Evolutionary conservation across 2,329 filamentous ascomycete genomes (phyloP).

Genomic region (Sordariomycetes sp.): DNA sequence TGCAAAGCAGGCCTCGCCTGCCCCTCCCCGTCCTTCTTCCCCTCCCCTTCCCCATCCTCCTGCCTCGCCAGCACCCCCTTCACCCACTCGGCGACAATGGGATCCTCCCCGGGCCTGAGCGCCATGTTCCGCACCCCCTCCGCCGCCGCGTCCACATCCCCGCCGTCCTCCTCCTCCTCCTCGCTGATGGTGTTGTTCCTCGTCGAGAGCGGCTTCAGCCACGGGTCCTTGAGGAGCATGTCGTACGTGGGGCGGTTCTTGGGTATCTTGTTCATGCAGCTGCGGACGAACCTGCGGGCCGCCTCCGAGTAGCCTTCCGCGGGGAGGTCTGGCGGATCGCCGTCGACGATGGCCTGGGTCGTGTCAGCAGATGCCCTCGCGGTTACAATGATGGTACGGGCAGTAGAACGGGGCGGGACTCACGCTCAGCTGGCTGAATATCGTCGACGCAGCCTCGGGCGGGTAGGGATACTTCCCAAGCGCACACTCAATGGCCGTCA

Average conservation of each 20-base stretch:
- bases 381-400: background rate
- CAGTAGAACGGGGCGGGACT: slow-evolving; percentile 25
- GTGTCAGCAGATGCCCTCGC: background rate
- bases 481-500: slow-evolving; percentile 93
- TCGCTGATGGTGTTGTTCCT: slow-evolving; percentile 49
- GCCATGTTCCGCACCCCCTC: slow-evolving; percentile 4
- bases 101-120: slow-evolving; percentile 42
- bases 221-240: slow-evolving; percentile 78
- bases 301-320: slow-evolving; percentile 62
- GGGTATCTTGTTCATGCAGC: slow-evolving; percentile 86
- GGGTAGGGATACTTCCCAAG: slow-evolving; percentile 92
- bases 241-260: slow-evolving; percentile 88
- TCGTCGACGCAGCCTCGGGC: slow-evolving; percentile 94
- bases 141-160: background rate
- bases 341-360: slow-evolving; percentile 83
- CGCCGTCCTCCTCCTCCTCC: slow-evolving; percentile 39
- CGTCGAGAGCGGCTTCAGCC: slow-evolving; percentile 66
- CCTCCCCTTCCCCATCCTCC: slow-evolving; percentile 32
- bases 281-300: slow-evolving; percentile 75
- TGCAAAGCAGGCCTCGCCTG: slow-evolving; percentile 68
- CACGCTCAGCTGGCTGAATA: slow-evolving; percentile 93
- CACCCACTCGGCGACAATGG: slow-evolving; percentile 83
- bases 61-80: slow-evolving; percentile 48
- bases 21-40: slow-evolving; percentile 14
- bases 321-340: slow-evolving; percentile 84